Evolutionary conservation across 495 filamentous ascomycete species (phyloP), one percentile per base, ranked within the genome.

Genomic region (Aspergillus egyptiacus): DNA sequence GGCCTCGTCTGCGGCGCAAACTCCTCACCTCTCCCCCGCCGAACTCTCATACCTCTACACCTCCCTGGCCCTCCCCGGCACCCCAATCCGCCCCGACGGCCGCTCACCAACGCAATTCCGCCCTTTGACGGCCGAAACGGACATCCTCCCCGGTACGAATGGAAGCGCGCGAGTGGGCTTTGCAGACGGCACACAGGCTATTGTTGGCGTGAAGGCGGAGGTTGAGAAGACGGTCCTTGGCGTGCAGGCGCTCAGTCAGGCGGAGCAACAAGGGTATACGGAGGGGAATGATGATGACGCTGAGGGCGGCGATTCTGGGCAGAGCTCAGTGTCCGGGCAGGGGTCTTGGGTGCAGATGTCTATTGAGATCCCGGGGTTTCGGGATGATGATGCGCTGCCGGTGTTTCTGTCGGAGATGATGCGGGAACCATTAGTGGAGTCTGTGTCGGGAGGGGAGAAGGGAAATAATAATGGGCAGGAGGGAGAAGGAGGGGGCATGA

Each of bases 41-140:
- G 94, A 98, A 68, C 88, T 97, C 57, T 87, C 91, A 64, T 98
- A 95, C 76, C 82, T 96, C 38, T 90, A 91, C 78, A 79, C 83
- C 46, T 93, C 93, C 3, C 89, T 98, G 58, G 74, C 80, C 9
- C 75, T 75, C 32, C 78, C 83, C 25, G 67, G 68, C 11, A 84
- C 81, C n/a, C 88, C 93, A 6, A 84, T 97, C 61, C 91, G 93
- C 22, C 89, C 91, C 17, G 93, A 98, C 64, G 82, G 80, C 51
- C 89, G 91, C 63, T 73, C 81, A 17, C 74, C 89, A 6, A 85
- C 82, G 13, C 86, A 94, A 61, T 97, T 97, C 75, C 90, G 93
- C 2, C 90, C 91, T 0, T 70, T 98, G 2, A 73, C 84, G 9
- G 94, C 94, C 49, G 94, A 97, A 68, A 84, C 85, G 6, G 86